Conservation (phyloP, 2,329 filamentous ascomycete genomes). For the Lecanicillium sp. region DNA sequence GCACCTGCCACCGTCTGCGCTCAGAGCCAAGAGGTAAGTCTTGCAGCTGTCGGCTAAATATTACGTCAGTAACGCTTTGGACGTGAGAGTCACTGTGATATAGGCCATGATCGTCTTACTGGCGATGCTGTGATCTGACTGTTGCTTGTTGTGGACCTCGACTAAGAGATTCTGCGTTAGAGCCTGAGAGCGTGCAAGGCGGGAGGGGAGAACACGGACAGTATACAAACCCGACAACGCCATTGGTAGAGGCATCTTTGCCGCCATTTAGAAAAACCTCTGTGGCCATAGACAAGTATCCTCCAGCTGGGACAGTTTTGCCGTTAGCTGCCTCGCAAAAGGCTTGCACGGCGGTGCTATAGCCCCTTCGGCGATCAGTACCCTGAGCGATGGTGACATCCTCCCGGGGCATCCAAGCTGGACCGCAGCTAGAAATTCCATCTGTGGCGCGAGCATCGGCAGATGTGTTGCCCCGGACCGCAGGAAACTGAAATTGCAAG, state of each 20-base stretch:
- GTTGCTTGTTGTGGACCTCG: slow-evolving; percentile 14
- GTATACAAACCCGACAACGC: slow-evolving; percentile 12
- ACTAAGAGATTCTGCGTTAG: slow-evolving; percentile 8
- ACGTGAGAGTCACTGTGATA: too few species aligned
- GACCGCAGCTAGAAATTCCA: slow-evolving; percentile 13
- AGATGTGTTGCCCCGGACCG: slow-evolving; percentile 1
- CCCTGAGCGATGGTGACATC: slow-evolving; percentile 11
- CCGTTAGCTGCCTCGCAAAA: slow-evolving; percentile 12
- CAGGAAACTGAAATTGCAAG: slow-evolving; percentile 4
- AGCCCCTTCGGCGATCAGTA: slow-evolving; percentile 11
- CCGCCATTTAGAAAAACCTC: slow-evolving; percentile 14
- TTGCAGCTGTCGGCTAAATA: not conserved
- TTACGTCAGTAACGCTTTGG: not conserved
- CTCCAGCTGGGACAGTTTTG: slow-evolving; percentile 10
- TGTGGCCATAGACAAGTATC: slow-evolving; percentile 11
- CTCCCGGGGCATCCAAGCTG: slow-evolving; percentile 12
- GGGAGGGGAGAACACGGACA: slow-evolving; percentile 7
- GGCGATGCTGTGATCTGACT: slow-evolving; percentile 9
- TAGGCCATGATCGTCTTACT: slow-evolving; percentile 4
- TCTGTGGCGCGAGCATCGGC: slow-evolving; percentile 8
- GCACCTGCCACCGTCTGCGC: slow-evolving; percentile 12
- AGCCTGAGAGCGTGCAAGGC: too few species aligned
- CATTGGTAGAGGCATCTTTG: slow-evolving; percentile 10
- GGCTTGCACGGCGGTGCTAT: slow-evolving; percentile 9
- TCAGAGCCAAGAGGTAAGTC: slow-evolving; percentile 10